These are phyloP conservation scores for Melaleuca alternifolia DNA, from an alignment of 345 rosid species.

Conservation along the genomic window DNA sequence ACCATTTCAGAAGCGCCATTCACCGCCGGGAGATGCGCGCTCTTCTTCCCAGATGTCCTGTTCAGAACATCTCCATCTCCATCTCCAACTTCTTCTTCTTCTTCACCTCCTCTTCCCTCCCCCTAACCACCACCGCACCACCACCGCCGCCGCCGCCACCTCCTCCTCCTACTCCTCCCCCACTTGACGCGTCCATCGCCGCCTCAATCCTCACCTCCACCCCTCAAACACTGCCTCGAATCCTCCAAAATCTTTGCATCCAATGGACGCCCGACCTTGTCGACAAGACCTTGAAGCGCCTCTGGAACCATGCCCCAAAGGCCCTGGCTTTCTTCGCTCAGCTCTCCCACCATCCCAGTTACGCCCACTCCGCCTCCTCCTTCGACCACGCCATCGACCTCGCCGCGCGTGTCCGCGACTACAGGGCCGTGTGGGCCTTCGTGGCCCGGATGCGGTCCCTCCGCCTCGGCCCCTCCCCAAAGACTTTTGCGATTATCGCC, in stretches of 20 bases:
- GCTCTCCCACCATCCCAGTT: constrained; percentile 41
- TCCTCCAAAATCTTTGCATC: constrained; percentile 31
- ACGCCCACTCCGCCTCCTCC: constrained; percentile 50
- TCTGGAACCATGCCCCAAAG: constrained; percentile 83
- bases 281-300: constrained; percentile 48
- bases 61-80: fast-evolving
- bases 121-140: neutral
- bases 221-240: constrained; percentile 17
- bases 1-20: neutral
- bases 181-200: constrained; percentile 6
- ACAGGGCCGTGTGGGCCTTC: constrained; percentile 34
- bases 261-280: constrained; percentile 62
- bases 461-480: constrained; percentile 55
- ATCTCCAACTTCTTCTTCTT: neutral
- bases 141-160: neutral
- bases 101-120: neutral
- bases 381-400: constrained; percentile 79
- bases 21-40: neutral
- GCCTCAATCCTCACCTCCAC: constrained; percentile 21
- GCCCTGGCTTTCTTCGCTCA: constrained; percentile 69
- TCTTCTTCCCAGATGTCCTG: neutral
- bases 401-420: constrained; percentile 64
- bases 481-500: constrained; percentile 61
- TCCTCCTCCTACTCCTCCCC: too few relatives aligned
- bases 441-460: constrained; percentile 61